A percentile compares a stretch with the other conserved stretches of the same genome.
phyloP scores from a whole-genome alignment of 441 rosid genomes.

The Adansonia grandidieri region DNA sequence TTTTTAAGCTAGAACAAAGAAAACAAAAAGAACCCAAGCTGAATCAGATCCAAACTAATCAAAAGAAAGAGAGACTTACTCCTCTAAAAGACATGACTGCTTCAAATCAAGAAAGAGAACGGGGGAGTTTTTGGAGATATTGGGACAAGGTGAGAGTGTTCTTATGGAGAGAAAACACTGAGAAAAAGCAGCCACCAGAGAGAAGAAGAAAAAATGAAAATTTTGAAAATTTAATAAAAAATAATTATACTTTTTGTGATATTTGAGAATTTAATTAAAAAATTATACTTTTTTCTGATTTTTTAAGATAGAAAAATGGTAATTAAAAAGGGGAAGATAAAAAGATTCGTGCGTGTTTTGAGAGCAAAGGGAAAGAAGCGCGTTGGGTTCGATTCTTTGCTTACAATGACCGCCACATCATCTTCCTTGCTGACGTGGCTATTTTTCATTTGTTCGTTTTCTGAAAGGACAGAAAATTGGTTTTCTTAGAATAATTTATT shows the following conservation, averaged over 20 bases:
- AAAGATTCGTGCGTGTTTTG: no score
- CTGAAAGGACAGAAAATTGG: no score
- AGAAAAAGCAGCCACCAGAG: constrained; percentile 19
- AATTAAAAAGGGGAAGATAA: no score
- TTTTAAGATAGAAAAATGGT: no score
- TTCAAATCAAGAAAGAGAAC: background rate
- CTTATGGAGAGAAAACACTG: constrained; percentile 10
- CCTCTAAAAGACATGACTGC: constrained; percentile 47
- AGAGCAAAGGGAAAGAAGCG: no score
- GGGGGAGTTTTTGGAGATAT: background rate
- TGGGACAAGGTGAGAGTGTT: background rate
- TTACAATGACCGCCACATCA: no score
- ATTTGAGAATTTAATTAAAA: background rate
- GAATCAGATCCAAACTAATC: constrained; percentile 17
- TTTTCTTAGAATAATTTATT: no score
- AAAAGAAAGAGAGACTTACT: constrained; percentile 30
- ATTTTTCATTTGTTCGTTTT: no score
- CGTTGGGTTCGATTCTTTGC: no score
- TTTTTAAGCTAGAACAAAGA: background rate
- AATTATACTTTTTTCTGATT: background rate
- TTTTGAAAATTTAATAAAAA: background rate
- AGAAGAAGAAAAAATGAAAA: background rate
- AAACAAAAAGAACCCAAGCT: background rate
- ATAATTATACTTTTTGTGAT: no score
- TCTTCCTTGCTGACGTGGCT: no score